Evolutionary conservation across 352 stramenopile species (phyloP).

Genomic region (Phytophthora boehmeriae): DNA sequence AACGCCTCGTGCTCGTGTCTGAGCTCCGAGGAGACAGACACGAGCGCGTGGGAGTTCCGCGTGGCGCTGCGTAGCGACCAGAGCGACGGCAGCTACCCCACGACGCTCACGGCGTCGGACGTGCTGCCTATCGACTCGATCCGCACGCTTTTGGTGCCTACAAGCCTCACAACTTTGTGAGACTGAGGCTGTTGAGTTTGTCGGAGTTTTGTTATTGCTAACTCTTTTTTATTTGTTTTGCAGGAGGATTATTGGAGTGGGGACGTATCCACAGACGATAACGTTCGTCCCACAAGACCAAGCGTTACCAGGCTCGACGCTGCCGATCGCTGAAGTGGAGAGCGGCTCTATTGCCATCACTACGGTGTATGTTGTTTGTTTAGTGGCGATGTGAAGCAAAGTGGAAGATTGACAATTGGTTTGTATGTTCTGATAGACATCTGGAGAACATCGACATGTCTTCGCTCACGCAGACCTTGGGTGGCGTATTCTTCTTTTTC

Average conservation of each 20-base stretch:
- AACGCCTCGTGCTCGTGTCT: slow-evolving; percentile 40
- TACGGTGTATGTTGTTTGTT: slow-evolving; percentile 22
- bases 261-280: slow-evolving; percentile 26
- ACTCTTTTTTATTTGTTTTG: not conserved
- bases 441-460: slow-evolving; percentile 42
- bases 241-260: slow-evolving; percentile 29
- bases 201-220: slow-evolving; percentile 1
- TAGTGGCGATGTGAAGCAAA: not conserved
- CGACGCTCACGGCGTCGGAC: slow-evolving; percentile 15
- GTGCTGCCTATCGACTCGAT: slow-evolving; percentile 36
- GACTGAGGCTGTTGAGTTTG: too few relatives aligned
- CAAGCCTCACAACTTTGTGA: slow-evolving; percentile 32
- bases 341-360: slow-evolving; percentile 26
- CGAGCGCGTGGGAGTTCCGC: slow-evolving; percentile 32
- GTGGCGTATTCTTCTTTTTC: too few relatives aligned
- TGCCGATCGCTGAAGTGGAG: slow-evolving; percentile 20
- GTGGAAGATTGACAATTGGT: not conserved
- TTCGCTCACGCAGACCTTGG: too few relatives aligned
- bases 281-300: slow-evolving; percentile 37
- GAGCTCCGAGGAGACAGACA: slow-evolving; percentile 18
- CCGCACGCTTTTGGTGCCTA: slow-evolving; percentile 32
- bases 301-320: slow-evolving; percentile 25
- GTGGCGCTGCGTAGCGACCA: slow-evolving; percentile 21
- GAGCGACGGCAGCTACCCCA: slow-evolving; percentile 25
- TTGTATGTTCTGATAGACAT: slow-evolving; percentile 13